Base-by-base conservation (phyloP, 1,284 basidiomycete species). In the Heterobasidion irregulare region DNA sequence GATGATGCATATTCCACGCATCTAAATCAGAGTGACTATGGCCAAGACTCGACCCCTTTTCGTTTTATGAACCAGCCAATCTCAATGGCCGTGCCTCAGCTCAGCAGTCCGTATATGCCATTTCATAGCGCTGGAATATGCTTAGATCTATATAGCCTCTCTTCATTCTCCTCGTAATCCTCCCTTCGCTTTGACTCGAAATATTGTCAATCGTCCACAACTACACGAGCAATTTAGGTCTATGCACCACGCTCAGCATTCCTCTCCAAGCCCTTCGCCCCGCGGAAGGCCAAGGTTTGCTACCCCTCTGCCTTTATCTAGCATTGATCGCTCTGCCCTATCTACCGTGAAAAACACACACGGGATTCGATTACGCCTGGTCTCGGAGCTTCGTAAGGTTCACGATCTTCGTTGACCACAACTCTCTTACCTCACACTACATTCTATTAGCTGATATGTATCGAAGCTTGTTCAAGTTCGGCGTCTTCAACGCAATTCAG, bases 401-500 rank as follows among this genome's bases (percentile, higher is more conserved):
- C 2, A 35, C n/a, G 38, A 35, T 48, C 36, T 18, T 47, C 43
- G 41, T 55, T 46, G 26, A n/a, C 48, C 8, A 32, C 13, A 44
- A 38, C 53, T 44, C n/a, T 47, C 15, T 35, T 18, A 49, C 18
- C 18, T 49, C 15, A 26, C 8, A 19, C 52, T 48, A 36, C 15
- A 19, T 41, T 47, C 48, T 52, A 56, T 1, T 62, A 95, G 94
- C 92, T 52, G 90, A 94, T 61, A 76, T 84, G 18, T 94, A 89
- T 68, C 81, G 89, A 8, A 72, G 77, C 0, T 72, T 94, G 1
- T 97, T 95, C 78, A 87, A 86, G 62, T 96, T 96, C 61, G 84
- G 85, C 0, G 80, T 86, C 1, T 96, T 97, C 76, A 98, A 98
- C 66, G 85, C 87, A 1, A 83, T 97, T 13, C 94, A 98, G 63